Evolutionary conservation across 495 filamentous ascomycete species (phyloP), one percentile per base, ranked within the genome.

Genomic region (Letharia columbiana): DNA sequence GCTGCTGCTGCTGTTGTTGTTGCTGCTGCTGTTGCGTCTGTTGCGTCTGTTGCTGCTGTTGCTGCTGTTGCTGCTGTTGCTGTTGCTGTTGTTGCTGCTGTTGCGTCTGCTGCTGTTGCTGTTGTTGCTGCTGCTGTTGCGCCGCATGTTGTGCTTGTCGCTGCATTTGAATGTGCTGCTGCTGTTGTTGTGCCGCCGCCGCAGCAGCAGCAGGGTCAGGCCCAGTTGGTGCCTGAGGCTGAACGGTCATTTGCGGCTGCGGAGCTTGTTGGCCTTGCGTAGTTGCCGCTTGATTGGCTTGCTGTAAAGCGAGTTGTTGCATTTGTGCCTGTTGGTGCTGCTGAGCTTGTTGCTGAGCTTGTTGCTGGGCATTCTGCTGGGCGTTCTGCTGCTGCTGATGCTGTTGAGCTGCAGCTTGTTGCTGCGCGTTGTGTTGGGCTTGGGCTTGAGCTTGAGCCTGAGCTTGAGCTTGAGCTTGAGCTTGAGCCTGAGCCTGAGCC

Each of bases 141-240:
- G 33, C 47, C 11, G 28, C 50, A 31, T 60, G 54, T 15, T 61
- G 41, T 23, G 42, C 23, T 64, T 59, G 66, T 37, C 56, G 66
- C 49, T 64, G 54, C 54, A 57, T 37, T 20, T 57, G 54, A n/a
- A 62, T 20, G 12, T 60, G 66, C 41, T 77, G 77, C 1, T 77
- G 76, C 49, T 85, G 83, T 45, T 79, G 75, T 64, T 78, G 79
- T 57, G 77, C 77, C 23, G 67, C 61, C 49, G 65, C 62, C 15
- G 69, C 62, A 20, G 50, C 62, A 31, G 66, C 60, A 63, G 66
- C 66, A 35, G 70, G 54, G 54, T 72, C 70, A 49, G 45, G 64
- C 8, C 49, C 59, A 54, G 64, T 45, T 40, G 65, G 63, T 54
- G 69, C 65, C 45, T 73, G 72, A 11, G 65, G 50, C 56, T 68